Evolutionary conservation across 352 stramenopile genomes (phyloP).

Genomic region (Pythium plurisporium): DNA sequence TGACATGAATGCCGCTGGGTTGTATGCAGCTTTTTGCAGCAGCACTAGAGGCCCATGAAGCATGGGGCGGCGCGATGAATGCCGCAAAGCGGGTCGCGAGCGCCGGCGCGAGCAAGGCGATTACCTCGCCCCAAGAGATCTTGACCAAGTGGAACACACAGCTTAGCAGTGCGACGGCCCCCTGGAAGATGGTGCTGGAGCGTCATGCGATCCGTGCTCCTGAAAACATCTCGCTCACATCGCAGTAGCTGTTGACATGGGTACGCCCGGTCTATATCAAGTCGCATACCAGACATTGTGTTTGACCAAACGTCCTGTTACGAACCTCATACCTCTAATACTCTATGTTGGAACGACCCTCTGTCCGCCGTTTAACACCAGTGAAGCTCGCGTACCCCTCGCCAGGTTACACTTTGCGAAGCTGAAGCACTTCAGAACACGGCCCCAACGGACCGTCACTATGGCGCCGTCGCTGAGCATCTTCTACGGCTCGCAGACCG

Average conservation of each 20-base stretch:
- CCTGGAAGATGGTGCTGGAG: constrained; percentile 20
- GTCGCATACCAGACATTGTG: constrained; percentile 6
- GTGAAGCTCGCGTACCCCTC: neutral
- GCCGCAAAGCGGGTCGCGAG: constrained; percentile 1
- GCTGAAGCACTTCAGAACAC: constrained; percentile 9
- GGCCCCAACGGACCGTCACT: neutral
- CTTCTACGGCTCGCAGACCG: constrained; percentile 88
- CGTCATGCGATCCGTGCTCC: constrained; percentile 14
- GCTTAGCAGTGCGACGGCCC: constrained; percentile 11
- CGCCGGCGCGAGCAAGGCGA: neutral
- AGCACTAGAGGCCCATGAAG: constrained; percentile 1
- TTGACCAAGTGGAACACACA: constrained; percentile 20
- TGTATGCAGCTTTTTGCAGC: constrained; percentile 18
- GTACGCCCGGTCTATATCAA: constrained; percentile 10
- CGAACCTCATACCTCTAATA: constrained; percentile 7
- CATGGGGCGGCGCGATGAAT: constrained; percentile 8
- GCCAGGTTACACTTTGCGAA: constrained; percentile 6
- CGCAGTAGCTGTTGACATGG: neutral
- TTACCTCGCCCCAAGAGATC: neutral
- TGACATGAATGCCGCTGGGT: too few species aligned
- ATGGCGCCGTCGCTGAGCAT: constrained; percentile 37
- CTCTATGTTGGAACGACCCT: neutral
- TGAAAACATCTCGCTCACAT: constrained; percentile 6
- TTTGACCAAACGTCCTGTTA: constrained; percentile 20
- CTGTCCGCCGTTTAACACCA: constrained; percentile 8